Conservation (phyloP, 495 filamentous ascomycete species). For the Astrothelium subdiscretum region DNA sequence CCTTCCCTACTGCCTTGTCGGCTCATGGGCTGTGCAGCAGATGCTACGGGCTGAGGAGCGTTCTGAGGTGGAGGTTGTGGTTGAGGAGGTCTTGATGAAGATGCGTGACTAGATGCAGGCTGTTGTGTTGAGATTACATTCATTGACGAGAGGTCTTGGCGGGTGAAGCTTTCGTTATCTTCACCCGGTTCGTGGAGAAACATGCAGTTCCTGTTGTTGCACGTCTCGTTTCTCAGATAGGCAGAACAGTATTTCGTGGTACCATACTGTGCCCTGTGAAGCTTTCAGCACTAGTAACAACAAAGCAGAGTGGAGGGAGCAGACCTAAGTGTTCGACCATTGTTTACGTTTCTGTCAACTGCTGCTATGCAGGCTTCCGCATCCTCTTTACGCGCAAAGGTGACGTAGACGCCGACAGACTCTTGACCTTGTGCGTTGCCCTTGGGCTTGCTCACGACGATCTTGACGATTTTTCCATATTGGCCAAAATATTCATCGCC, state of each 20-base stretch:
- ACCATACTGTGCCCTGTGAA: constrained; percentile 72
- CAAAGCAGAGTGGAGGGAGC: constrained; percentile 7
- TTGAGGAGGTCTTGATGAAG: constrained; percentile 29
- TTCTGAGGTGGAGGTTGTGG: constrained; percentile 41
- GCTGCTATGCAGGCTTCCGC: constrained; percentile 79
- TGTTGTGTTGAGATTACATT: constrained; percentile 77
- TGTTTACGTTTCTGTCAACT: constrained; percentile 86
- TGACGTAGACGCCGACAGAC: constrained; percentile 93
- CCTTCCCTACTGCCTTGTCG: constrained; percentile 68
- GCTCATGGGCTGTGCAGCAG: constrained; percentile 59
- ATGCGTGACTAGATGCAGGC: constrained; percentile 32
- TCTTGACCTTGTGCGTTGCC: constrained; percentile 58
- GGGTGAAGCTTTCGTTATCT: constrained; percentile 90
- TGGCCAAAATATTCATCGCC: constrained; percentile 91
- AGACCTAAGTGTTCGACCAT: constrained; percentile 65
- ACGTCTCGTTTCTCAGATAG: constrained; percentile 84
- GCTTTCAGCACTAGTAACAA: constrained; percentile 19
- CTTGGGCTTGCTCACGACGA: constrained; percentile 94
- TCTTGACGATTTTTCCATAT: constrained; percentile 97
- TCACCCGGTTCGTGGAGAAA: constrained; percentile 96
- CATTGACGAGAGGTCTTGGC: constrained; percentile 92
- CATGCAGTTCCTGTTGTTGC: constrained; percentile 90
- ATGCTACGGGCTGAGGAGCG: constrained; percentile 33
- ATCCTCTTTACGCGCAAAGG: constrained; percentile 78
- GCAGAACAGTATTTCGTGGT: constrained; percentile 99